Evolutionary conservation across 2,329 filamentous ascomycete genomes (phyloP), one percentile per base, ranked within the genome.

Genomic region (Juglanconis oblonga): DNA sequence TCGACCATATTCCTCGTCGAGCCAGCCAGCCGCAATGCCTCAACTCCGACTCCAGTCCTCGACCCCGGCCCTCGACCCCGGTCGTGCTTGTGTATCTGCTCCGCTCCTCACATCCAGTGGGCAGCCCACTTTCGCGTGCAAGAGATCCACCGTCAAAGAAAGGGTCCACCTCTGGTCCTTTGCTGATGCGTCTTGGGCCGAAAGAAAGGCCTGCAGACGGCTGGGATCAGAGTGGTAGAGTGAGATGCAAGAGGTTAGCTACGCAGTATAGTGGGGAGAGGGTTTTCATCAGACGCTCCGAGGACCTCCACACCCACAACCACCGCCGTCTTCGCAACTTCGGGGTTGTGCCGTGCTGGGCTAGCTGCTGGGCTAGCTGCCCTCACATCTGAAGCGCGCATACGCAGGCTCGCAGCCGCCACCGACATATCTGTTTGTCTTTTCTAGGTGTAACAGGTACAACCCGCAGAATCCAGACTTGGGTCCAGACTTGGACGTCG

Each of bases 61-160:
- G 17, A 24, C 17, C 17, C 17, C 17, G 2, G 17, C 17, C 17
- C 17, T 24, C 17, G 17, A 24, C 17, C 17, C 17, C 17, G 17
- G 17, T 24, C 17, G 17, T 24, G 17, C 48, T 52, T 45, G 29
- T 57, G 53, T 58, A 62, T 52, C 50, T 31, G 44, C 14, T 17
- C 17, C 44, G 13, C n/a, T 17, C 8, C n/a, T 45, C 17, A 14
- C 13, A 8, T 17, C 44, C 44, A 52, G 54, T 57, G 58, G 57
- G 35, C 56, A 52, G 57, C 52, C 61, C 61, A 61, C 58, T 40
- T 58, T 62, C 61, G 61, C 57, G 58, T 61, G 61, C 54, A 50
- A 50, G 42, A 56, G 58, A 52, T 50, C 61, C 61, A 58, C 53
- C 45, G 54, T 51, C 44, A 36, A 57, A 36, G 57, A 50, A 60